Evolutionary conservation across 2,329 filamentous ascomycete species (phyloP), one percentile per base, ranked within the genome.

Genomic region (Akanthomyces muscarius): DNA sequence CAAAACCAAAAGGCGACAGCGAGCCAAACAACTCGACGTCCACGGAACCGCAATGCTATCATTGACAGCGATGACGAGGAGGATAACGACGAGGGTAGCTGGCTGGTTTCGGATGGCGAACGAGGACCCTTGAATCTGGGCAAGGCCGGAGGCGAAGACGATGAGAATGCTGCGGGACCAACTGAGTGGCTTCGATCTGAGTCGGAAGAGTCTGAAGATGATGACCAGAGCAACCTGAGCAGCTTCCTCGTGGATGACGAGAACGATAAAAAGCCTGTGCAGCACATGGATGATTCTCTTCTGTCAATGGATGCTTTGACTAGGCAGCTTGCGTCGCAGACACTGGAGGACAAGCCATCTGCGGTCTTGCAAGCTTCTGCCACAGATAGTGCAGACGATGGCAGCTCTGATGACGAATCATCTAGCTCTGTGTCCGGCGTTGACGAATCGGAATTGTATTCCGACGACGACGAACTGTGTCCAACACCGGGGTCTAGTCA

Each of bases 151-250:
- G 91, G 90, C 4, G 85, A 86, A n/a, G 89, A 92, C 59, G 91
- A 96, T 66, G 92, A 96, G 73, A 86, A 97, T 71, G 91, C 89
- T 2, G 93, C 96, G 72, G 92, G 92, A 2, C 91, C 89, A 4
- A 93, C 92, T 25, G 90, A 96, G 63, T 91, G 86, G 73, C 81
- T 97, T 56, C 84, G 84, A 44, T 86, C 88, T 0, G 90, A 95
- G 69, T 90, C 88, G 0, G 74, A 76, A 14, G 75, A 80, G 45
- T 81, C 83, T 3, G 84, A 83, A 8, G 85, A 85, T 11, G 77
- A 83, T 23, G 79, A 82, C 23, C 78, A 76, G 52, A 86, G 81
- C 68, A 82, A 82, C 23, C 75, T 85, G 41, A 79, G 81, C 67
- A 84, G 79, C 69, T 85, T 88, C 56, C 74, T 86, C 36, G 80